Evolutionary conservation across 768 basidiomycete species (phyloP).

Genomic region (Termitomyces sp.): DNA sequence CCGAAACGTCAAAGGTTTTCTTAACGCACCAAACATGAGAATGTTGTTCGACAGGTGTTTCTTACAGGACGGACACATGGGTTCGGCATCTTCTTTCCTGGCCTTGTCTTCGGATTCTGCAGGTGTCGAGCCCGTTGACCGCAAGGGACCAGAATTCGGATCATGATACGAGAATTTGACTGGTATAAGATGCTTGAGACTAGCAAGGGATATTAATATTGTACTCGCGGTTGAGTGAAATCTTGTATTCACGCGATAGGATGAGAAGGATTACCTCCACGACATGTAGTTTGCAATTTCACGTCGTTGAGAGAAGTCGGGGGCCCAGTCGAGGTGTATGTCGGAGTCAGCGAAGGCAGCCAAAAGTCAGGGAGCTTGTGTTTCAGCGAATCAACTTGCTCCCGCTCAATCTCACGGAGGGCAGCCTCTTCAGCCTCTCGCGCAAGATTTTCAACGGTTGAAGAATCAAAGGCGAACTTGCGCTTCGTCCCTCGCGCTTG

Average conservation of each 20-base stretch:
- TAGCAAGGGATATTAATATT: slow-evolving; percentile 21
- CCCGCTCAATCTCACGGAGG: slow-evolving; percentile 71
- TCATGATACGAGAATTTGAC: slow-evolving; percentile 70
- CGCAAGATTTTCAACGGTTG: slow-evolving; percentile 64
- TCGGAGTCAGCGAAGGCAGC: slow-evolving; percentile 91
- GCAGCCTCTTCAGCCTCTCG: slow-evolving; percentile 88
- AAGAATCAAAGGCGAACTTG: slow-evolving; percentile 48
- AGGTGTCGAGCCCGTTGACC: slow-evolving; percentile 33
- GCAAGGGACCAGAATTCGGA: slow-evolving; percentile 27
- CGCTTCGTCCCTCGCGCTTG: slow-evolving; percentile 1
- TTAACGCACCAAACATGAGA: slow-evolving; percentile 57
- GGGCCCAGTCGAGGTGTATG: slow-evolving; percentile 54
- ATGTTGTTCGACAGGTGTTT: slow-evolving; percentile 76
- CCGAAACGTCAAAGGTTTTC: background rate
- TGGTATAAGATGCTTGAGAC: slow-evolving; percentile 77
- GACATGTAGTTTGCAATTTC: slow-evolving; percentile 85
- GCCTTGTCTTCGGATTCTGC: slow-evolving; percentile 29
- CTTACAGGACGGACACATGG: slow-evolving; percentile 89
- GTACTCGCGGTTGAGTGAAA: background rate
- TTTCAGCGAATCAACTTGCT: slow-evolving; percentile 80
- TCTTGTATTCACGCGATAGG: slow-evolving; percentile 59
- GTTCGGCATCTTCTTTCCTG: slow-evolving; percentile 49
- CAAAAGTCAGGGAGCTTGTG: slow-evolving; percentile 95
- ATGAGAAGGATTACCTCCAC: slow-evolving; percentile 76
- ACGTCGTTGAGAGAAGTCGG: slow-evolving; percentile 71